Evolutionary conservation across 106 monocot species (phyloP).

Genomic region (Amphibolis antarctica): DNA sequence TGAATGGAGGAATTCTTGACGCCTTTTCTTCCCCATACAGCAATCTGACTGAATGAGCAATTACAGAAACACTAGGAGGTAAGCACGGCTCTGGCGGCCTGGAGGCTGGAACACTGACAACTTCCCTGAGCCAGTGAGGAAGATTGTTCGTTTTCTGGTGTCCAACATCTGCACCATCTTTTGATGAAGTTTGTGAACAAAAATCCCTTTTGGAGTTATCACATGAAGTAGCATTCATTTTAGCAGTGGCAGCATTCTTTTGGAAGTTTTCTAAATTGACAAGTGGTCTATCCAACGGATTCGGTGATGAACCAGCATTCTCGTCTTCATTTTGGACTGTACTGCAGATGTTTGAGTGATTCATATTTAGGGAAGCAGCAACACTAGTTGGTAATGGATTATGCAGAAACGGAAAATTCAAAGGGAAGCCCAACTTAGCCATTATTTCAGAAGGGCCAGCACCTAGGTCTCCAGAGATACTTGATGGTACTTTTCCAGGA

Average conservation of each 20-base stretch:
- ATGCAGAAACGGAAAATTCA: conserved; percentile 19
- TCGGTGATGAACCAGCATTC: conserved; percentile 25
- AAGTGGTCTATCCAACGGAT: conserved; percentile 24
- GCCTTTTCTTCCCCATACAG: conserved; percentile 60
- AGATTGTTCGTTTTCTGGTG: conserved; percentile 58
- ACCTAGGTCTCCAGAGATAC: conserved; percentile 15
- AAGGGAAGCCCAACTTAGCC: conserved; percentile 11
- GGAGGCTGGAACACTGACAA: conserved; percentile 40
- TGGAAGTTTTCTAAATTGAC: conserved; percentile 21
- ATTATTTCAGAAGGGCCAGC: conserved; percentile 23
- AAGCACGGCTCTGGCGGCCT: conserved; percentile 34
- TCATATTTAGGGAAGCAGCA: conserved; percentile 20
- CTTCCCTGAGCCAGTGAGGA: conserved; percentile 92
- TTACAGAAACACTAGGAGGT: conserved; percentile 64
- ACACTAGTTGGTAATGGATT: conserved; percentile 17
- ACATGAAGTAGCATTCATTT: conserved; percentile 10
- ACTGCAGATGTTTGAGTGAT: conserved; percentile 7
- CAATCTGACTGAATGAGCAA: conserved; percentile 55
- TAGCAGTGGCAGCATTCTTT: conserved; percentile 8
- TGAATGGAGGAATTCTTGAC: conserved; percentile 52
- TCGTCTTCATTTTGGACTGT: conserved; percentile 16
- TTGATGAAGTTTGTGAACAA: not conserved
- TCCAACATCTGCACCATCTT: conserved; percentile 13
- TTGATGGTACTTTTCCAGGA: conserved; percentile 11
- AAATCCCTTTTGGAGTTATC: conserved; percentile 17